Base-by-base conservation (phyloP, 2,329 filamentous ascomycete genomes). In the Chalaropsis ovoidea region DNA sequence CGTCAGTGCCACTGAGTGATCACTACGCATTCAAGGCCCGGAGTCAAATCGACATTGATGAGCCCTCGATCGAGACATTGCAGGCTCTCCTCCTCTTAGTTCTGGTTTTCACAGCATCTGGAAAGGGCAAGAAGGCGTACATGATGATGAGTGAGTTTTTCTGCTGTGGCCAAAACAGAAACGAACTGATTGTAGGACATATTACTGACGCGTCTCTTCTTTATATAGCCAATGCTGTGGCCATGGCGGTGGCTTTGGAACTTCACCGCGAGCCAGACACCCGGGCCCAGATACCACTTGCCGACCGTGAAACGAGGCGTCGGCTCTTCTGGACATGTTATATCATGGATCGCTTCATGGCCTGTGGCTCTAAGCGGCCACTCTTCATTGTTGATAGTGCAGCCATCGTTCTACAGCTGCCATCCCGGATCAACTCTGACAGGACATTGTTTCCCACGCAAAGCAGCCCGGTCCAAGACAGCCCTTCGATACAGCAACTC, bases 261-360 rank as follows among this genome's bases (percentile, higher is more conserved):
- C 78, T 94, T 2, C 89, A 95, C 72, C 84, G 89, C 41, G 90
- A 95, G 75, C 77, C 87, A 54, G 85, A 90, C 27, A 80, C 84
- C 0, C 77, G 84, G 3, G 13, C 56, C 7, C 52, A 43, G 8
- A 39, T 67, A 7, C 22, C 61, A 2, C 11, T 5, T 19, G 15
- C n/a, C 10, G 90, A 95, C 72, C 82, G 87, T 65, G 90, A 95
- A 76, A 85, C 86, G 71, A 82, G 88, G 58, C 80, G 90, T 65
- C 82, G 88, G n/a, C 77, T 95, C 1, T 95, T 95, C 74, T 95
- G 90, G 90, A 86, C 88, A 1, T 93, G 89, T 72, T 95, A 94
- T 71, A 77, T 95, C 31, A 86, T 95, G 74, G 90, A 95, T 72
- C 83, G 88, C n/a, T 94, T 93, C 70, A 81, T 86, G 70, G 84